Evolutionary conservation across 2,329 filamentous ascomycete genomes (phyloP).

Genomic region (Monosporascus sp.): DNA sequence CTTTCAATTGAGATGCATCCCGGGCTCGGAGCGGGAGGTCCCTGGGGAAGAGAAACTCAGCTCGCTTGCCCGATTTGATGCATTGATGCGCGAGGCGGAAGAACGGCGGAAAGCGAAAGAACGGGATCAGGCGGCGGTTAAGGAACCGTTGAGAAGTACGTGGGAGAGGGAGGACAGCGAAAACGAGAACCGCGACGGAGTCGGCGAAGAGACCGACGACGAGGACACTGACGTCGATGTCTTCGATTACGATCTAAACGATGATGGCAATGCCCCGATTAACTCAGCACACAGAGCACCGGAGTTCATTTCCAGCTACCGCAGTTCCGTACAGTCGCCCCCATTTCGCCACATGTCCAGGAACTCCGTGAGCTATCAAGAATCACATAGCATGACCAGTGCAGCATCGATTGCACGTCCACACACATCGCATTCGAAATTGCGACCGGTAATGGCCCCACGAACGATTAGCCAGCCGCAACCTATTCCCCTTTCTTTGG

Average conservation of each 20-base stretch:
- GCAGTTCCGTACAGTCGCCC: conserved; percentile 26
- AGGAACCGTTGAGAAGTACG: conserved; percentile 39
- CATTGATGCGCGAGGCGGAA: conserved; percentile 58
- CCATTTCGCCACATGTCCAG: conserved; percentile 30
- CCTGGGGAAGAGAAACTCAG: conserved; percentile 59
- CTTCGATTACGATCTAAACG: conserved; percentile 25
- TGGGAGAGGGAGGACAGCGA: conserved; percentile 45
- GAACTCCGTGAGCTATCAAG: conserved; percentile 18
- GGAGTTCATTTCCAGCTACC: conserved; percentile 43
- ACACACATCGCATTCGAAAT: conserved; percentile 49
- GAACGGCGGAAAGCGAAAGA: conserved; percentile 40
- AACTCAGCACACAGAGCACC: conserved; percentile 41
- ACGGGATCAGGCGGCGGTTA: conserved; percentile 25
- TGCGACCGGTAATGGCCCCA: conserved; percentile 37
- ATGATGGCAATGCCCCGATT: conserved; percentile 36
- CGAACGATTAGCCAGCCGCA: conserved; percentile 46
- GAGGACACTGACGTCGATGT: conserved; percentile 34
- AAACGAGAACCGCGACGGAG: conserved; percentile 37
- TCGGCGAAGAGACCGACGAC: conserved; percentile 32
- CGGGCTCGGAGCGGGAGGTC: conserved; percentile 48
- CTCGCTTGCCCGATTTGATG: conserved; percentile 61
- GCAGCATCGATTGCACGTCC: conserved; percentile 37
- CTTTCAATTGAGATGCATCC: conserved; percentile 58
- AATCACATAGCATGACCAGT: conserved; percentile 22
- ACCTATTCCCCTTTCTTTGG: conserved; percentile 24